These are phyloP conservation scores for Neofusicoccum sp. DNA, from an alignment of 2,329 filamentous ascomycete species.

Conservation along the genomic window DNA sequence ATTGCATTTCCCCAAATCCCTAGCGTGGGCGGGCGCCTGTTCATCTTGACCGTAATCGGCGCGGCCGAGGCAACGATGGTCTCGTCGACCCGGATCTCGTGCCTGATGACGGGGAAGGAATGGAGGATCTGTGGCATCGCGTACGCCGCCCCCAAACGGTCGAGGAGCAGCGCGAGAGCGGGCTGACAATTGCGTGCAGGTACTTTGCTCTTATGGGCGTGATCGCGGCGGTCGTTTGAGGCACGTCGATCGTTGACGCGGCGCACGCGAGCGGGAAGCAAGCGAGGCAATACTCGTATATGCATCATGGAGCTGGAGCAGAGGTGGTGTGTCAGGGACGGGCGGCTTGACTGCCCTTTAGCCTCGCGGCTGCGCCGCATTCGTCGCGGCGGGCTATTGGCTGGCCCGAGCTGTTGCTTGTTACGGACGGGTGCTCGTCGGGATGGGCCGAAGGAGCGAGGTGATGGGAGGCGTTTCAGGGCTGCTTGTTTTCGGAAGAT, in stretches of 20 bases:
- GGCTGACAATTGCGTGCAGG: conserved; percentile 27
- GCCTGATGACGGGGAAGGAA: conserved; percentile 37
- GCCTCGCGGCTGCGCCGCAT: not conserved
- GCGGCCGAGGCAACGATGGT: conserved; percentile 35
- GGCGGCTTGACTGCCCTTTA: conserved; percentile 10
- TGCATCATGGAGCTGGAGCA: conserved; percentile 1
- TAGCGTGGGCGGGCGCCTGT: conserved; percentile 39
- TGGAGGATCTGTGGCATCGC: conserved; percentile 39
- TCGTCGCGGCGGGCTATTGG: conserved; percentile 10
- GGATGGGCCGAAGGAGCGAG: conserved; percentile 9
- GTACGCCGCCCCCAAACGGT: conserved; percentile 34
- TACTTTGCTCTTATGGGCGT: conserved; percentile 42
- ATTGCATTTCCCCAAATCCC: conserved; percentile 45
- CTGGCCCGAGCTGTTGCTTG: conserved; percentile 14
- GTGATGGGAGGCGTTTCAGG: conserved; percentile 13
- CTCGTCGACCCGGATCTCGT: conserved; percentile 34
- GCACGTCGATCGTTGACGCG: not conserved
- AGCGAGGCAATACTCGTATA: conserved; percentile 14
- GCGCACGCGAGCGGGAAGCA: not conserved
- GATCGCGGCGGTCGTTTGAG: conserved; percentile 35
- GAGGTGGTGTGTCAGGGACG: not conserved
- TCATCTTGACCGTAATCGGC: conserved; percentile 40
- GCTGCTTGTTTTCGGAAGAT: conserved; percentile 11
- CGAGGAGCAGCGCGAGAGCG: conserved; percentile 3
- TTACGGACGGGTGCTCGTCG: conserved; percentile 9